Base-by-base conservation (phyloP, 768 basidiomycete species). In the Hypholoma sublateritium region DNA sequence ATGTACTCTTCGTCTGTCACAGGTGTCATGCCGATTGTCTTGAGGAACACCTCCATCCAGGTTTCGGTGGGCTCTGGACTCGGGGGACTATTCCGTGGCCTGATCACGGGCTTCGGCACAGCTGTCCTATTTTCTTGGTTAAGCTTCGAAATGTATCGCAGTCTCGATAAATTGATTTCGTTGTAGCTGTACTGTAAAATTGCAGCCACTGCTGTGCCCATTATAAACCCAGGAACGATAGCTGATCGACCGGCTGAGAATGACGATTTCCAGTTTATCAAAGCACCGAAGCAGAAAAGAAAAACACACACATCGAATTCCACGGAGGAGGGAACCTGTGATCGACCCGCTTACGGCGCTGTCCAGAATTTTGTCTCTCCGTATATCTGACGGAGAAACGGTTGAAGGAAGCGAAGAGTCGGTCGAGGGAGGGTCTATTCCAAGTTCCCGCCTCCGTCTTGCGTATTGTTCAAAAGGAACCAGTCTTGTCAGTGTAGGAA, bases 1-100 rank as follows among this genome's bases (percentile, higher is more conserved):
- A 93, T 61, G 61, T 91, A 91, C 59, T 89, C 87, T 47, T 93
- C 87, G 60, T 94, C 85, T 5, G 89, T 79, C 3, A 94, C 65
- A 50, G 74, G 78, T 34, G 72, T 74, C 19, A 91, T 66, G 1
- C 88, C 84, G 37, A 90, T 60, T 4, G 70, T 42, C 16, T 61
- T 62, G 57, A 86, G 61, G 3, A 86, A 57, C 9, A 75, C 74
- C 46, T 83, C 74, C 17, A 68, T 63, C 14, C 74, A 57, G 6
- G 79, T 59, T 16, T 36, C 37, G 6, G 64, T 54, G 2, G 46
- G 32, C 21, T 57, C 50, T n/a, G 45, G 45, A 11, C 50, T 44
- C 46, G 55, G 36, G 14, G 45, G 35, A 28, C 46, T 39, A 17
- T 24, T 57, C 16, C 28, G 62, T 22, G 59, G 44, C 24, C 46